Conservation (phyloP, 306 rosid species). For the Dalbergia cultrata region DNA sequence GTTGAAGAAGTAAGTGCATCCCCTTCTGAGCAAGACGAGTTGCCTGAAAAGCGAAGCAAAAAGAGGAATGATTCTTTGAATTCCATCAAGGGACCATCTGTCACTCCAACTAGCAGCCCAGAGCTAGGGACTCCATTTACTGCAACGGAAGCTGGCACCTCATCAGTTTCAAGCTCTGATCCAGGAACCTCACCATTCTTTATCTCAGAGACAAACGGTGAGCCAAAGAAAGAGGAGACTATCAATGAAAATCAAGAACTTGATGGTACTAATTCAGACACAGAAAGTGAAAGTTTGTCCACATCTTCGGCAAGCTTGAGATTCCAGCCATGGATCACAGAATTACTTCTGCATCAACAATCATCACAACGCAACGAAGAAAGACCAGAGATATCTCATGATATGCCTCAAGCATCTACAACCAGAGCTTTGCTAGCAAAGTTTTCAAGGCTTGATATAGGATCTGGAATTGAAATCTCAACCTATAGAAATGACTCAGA, state of each 20-base stretch:
- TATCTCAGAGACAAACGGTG: conserved; percentile 71
- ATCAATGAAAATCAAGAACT: conserved; percentile 70
- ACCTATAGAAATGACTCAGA: conserved; percentile 66
- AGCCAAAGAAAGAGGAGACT: conserved; percentile 71
- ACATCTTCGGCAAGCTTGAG: conserved; percentile 80
- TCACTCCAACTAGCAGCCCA: conserved; percentile 97
- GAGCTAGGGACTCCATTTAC: conserved; percentile 97
- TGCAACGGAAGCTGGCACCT: conserved; percentile 84
- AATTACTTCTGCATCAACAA: conserved; percentile 67
- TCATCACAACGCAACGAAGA: conserved; percentile 60
- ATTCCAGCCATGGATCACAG: conserved; percentile 89
- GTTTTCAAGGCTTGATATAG: conserved; percentile 73
- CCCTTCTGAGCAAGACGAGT: conserved; percentile 64
- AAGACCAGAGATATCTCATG: conserved; percentile 59
- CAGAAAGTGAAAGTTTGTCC: conserved; percentile 79
- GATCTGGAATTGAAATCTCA: conserved; percentile 65
- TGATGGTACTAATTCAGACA: conserved; percentile 78
- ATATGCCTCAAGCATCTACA: conserved; percentile 64
- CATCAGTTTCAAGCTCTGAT: conserved; percentile 96
- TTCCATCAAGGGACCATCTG: conserved; percentile 75
- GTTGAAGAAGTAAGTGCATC: conserved; percentile 58
- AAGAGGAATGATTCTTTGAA: conserved; percentile 59
- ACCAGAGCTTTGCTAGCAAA: conserved; percentile 68
- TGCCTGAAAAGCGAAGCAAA: conserved; percentile 58
- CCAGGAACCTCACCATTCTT: conserved; percentile 93